Evolutionary conservation across 176 grass and related monocot species (phyloP).

Genomic region (Eragrostis curvula): DNA sequence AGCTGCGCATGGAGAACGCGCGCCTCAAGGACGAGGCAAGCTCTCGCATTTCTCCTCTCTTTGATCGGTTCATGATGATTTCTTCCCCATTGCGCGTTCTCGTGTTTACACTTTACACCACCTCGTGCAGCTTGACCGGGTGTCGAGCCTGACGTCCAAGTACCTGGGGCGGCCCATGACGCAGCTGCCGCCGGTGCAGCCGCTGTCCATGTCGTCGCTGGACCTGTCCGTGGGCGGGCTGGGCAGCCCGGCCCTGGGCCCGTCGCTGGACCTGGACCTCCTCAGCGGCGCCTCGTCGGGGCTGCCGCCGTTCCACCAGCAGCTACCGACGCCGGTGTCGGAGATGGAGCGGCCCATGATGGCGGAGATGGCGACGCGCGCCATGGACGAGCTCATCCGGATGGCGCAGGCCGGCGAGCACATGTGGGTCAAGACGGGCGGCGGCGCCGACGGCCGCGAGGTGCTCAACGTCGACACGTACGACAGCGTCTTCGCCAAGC

Average conservation of each 20-base stretch:
- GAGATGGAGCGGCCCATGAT: slow-evolving; percentile 85
- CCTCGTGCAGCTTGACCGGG: slow-evolving; percentile 71
- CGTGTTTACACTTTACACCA: neutral
- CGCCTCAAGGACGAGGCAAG: slow-evolving; percentile 87
- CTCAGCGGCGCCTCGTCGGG: slow-evolving; percentile 52
- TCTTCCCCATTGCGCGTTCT: neutral
- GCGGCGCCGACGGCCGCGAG: slow-evolving; percentile 53
- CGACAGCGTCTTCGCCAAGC: slow-evolving; percentile 70
- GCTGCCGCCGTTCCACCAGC: slow-evolving; percentile 21
- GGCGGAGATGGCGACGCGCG: slow-evolving; percentile 74
- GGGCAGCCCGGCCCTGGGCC: slow-evolving; percentile 51
- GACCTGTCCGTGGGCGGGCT: slow-evolving; percentile 83
- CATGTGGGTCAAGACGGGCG: slow-evolving; percentile 60
- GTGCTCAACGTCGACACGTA: slow-evolving; percentile 69
- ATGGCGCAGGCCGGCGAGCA: slow-evolving; percentile 70
- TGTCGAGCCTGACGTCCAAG: slow-evolving; percentile 80
- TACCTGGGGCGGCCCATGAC: slow-evolving; percentile 84
- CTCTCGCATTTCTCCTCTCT: neutral
- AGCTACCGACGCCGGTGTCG: slow-evolving; percentile 52
- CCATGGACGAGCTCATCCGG: slow-evolving; percentile 88
- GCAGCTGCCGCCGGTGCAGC: slow-evolving; percentile 73
- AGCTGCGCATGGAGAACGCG: slow-evolving; percentile 76
- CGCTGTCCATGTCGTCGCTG: slow-evolving; percentile 81
- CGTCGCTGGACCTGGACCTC: slow-evolving; percentile 82
- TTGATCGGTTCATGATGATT: too few relatives aligned